phyloP scores from a whole-genome alignment of 2,329 filamentous ascomycete genomes.

The Exophiala sp. region DNA sequence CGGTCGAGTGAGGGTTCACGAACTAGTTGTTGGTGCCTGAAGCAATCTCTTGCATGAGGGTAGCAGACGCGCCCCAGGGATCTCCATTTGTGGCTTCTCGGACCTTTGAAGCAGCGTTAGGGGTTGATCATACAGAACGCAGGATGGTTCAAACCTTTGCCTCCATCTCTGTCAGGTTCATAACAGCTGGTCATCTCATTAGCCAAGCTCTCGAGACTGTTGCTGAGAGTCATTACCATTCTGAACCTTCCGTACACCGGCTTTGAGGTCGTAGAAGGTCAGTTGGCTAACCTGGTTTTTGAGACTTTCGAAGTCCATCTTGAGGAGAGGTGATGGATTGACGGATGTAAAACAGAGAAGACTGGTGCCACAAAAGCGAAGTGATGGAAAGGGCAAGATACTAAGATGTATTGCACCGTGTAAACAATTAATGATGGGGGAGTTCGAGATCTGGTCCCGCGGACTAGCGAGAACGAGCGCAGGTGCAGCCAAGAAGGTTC shows the following conservation, averaged over 20 bases:
- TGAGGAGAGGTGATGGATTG: conserved; percentile 19
- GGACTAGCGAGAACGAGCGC: background rate
- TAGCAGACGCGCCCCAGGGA: conserved; percentile 84
- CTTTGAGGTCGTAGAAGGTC: conserved; percentile 92
- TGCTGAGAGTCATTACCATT: conserved; percentile 66
- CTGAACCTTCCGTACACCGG: conserved; percentile 88
- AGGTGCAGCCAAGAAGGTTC: background rate
- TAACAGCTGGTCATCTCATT: conserved; percentile 63
- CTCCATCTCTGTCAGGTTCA: conserved; percentile 98
- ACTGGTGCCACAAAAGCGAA: background rate
- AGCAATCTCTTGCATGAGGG: conserved; percentile 95
- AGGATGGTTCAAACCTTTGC: conserved; percentile 48
- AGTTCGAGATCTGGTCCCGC: background rate
- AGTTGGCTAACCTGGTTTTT: conserved; percentile 87
- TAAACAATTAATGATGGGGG: background rate
- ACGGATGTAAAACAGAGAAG: background rate
- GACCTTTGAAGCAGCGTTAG: conserved; percentile 54
- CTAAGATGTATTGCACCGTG: background rate
- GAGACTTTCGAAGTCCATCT: conserved; percentile 81
- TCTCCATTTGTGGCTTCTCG: conserved; percentile 99
- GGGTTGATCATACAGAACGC: too few relatives aligned
- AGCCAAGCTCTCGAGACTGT: background rate
- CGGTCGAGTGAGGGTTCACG: conserved; percentile 36
- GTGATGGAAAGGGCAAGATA: background rate
- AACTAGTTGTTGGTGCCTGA: conserved; percentile 98